Evolutionary conservation across 2,329 filamentous ascomycete genomes (phyloP), one percentile per base, ranked within the genome.

Genomic region (Aspergillus bombycis): DNA sequence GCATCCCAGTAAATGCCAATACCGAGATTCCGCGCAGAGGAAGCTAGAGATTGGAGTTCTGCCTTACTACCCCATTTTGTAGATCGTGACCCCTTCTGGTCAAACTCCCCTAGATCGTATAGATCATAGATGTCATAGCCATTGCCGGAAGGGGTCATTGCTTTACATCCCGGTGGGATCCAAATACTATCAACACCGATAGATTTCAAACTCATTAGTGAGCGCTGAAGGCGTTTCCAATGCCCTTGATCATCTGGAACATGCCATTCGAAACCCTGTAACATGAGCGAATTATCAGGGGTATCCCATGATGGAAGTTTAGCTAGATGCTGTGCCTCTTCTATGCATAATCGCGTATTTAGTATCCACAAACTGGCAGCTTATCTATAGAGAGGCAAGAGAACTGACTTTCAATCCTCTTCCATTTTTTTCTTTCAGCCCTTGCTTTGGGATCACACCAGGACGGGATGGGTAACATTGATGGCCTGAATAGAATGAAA

Each of bases 251-350:
- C 85, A 52, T 84, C 83, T 2, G 88, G 87, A 4, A 87, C 82
- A 72, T 92, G 88, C 90, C 90, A 92, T 79, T 92, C 90, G 72
- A 91, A 92, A 12, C 82, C 86, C 75, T 92, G 88, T 68, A 92
- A 84, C 78, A 92, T 85, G 57, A 86, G 85, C 23, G 62, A 52
- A 54, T 79, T 79, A 48, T 78, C 73, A 11, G 72, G 68, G 3
- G 71, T 67, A 55, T 68, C 65, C 75, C 75, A 77, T 65, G 75
- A 75, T 41, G 70, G 64, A 11, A 68, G 58, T 41, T 74, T 64
- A 58, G 74, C 70, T n/a, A 71, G 65, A 43, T 68, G 30, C 32
- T 68, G 63, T 26, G 68, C 68, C 28, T 67, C 60, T 23, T 75
- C 73, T 75, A 57, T 41, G n/a, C 12, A 21, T 5, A n/a, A 48